phyloP scores from a whole-genome alignment of 495 filamentous ascomycete genomes.

The Neurospora hispaniola region DNA sequence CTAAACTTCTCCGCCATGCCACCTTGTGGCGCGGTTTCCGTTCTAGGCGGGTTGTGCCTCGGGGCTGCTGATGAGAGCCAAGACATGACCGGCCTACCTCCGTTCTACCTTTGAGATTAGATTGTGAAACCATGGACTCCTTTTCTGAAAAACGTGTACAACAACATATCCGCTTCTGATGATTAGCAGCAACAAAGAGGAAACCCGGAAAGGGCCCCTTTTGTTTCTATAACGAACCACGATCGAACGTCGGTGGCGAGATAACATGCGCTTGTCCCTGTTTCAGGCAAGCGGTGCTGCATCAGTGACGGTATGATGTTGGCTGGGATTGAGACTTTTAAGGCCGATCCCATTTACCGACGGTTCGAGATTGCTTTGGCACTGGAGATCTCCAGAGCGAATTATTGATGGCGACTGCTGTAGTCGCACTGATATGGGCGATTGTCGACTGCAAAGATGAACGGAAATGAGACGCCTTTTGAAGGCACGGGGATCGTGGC shows the following conservation, averaged over 20 bases:
- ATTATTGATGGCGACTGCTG: not conserved
- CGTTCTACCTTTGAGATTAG: not conserved
- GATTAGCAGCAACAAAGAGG: not conserved
- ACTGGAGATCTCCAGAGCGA: not conserved
- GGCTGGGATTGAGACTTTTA: not conserved
- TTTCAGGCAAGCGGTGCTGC: constrained; percentile 15
- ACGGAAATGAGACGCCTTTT: not conserved
- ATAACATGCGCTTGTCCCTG: not conserved
- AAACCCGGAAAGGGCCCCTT: not conserved
- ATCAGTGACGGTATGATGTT: constrained; percentile 16
- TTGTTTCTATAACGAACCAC: not conserved
- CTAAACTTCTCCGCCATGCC: not conserved
- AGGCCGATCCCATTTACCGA: not conserved
- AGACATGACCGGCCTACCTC: not conserved
- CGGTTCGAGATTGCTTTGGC: not conserved
- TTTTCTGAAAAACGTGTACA: not conserved
- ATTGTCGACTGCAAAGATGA: not conserved
- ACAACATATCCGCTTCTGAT: not conserved
- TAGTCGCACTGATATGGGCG: not conserved
- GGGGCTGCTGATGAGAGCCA: not conserved
- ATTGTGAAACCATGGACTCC: not conserved
- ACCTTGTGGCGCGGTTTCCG: not conserved
- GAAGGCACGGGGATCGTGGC: not conserved
- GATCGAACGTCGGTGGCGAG: not conserved
- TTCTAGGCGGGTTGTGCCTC: not conserved